Base-by-base conservation (phyloP, 129 eudicot species). In the Centella asiatica region DNA sequence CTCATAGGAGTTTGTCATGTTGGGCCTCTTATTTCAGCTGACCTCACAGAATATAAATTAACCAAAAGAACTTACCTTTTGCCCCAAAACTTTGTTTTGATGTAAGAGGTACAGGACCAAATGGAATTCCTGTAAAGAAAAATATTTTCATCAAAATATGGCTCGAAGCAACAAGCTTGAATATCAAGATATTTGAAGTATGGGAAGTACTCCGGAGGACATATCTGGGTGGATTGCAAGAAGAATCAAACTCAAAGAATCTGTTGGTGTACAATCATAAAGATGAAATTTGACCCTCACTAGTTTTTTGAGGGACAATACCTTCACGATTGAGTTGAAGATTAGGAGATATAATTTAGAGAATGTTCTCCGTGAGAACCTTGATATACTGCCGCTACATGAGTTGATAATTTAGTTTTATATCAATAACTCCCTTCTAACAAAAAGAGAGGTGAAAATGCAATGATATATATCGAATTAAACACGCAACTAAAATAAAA, bases 121-220 rank as follows among this genome's bases (percentile, higher is more conserved):
- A 83, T 66, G 84, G 76, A 78, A 74, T 66, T 76, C 97, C 97
- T 90, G 97, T 71, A 83, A 83, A 71, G 59, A 60, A 68, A 59
- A 74, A 67, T 63, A 42, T 61, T 62, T 62, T 60, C 68, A 69
- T 78, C 76, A 81, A 70, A 66, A 50, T 61, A 7, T 70, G 54
- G 76, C 69, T 64, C 67, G 62, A 60, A 66, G 20, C 70, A 71
- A 62, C 32, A 68, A 65, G 51, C 33, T 59, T 56, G 24, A 69
- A 72, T 54, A 60, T 69, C 42, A 5, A 77, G 15, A 36, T 47
- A 47, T 63, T 58, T 46, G 5, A 57, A 75, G 50, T 2, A 65
- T 22, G 42, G 60, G 52, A 45, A 53, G 49, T 40, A 52, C 24
- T 72, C 19, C 60, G 27, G 53, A 64, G 39, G 28, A 60, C 12